These are phyloP conservation scores for Lachnellula occidentalis DNA, from an alignment of 2,329 filamentous ascomycete genomes.

Conservation along the genomic window DNA sequence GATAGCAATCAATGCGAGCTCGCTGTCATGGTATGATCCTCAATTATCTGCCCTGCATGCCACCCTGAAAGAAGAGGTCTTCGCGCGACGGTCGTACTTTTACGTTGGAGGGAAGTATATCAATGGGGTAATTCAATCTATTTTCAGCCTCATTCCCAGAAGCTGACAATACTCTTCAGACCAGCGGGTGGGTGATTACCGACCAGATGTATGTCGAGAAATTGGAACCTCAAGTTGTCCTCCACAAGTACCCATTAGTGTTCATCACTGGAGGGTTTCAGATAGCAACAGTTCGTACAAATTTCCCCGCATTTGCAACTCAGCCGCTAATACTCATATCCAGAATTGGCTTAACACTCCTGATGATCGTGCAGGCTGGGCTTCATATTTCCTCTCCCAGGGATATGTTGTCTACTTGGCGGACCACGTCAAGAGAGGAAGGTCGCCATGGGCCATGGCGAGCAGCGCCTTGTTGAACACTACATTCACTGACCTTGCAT, in stretches of 20 bases:
- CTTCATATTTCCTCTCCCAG: constrained; percentile 39
- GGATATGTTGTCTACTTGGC: constrained; percentile 42
- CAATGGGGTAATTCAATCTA: no score
- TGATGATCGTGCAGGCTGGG: constrained; percentile 42
- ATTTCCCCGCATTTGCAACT: not conserved
- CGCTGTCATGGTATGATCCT: no score
- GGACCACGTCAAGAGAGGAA: constrained; percentile 24
- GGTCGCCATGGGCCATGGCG: constrained; percentile 18
- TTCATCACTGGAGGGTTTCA: constrained; percentile 25
- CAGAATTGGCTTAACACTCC: constrained; percentile 43
- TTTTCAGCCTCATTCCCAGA: no score
- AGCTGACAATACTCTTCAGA: not conserved
- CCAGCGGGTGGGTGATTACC: constrained; percentile 7
- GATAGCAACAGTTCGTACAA: constrained; percentile 23
- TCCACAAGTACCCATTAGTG: constrained; percentile 20
- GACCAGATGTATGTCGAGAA: constrained; percentile 51
- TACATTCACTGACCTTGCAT: constrained; percentile 12
- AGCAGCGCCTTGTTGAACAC: constrained; percentile 8
- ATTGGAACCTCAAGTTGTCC: constrained; percentile 31
- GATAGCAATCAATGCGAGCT: no score
- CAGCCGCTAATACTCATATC: not conserved
- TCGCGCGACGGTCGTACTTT: constrained; percentile 18
- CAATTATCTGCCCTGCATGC: no score
- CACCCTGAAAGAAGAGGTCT: not conserved
- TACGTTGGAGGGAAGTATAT: constrained; percentile 25